These are phyloP conservation scores for Eragrostis curvula DNA, from an alignment of 176 grass and related monocot species.

Conservation along the genomic window DNA sequence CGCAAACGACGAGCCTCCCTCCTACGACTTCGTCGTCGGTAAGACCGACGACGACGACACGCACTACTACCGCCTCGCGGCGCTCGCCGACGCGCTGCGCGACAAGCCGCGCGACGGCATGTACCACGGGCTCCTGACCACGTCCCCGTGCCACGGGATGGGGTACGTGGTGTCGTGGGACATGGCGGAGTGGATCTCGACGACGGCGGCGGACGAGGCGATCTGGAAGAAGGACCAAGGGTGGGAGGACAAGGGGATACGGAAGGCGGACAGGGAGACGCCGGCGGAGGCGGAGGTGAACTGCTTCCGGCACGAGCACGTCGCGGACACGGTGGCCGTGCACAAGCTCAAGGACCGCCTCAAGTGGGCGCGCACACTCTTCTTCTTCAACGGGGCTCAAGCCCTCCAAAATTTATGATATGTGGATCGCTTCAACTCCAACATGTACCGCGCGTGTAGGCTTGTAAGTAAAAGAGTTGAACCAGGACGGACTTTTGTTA, in stretches of 20 bases:
- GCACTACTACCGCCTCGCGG: constrained; percentile 55
- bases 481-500: too few species aligned
- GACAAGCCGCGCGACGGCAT: constrained; percentile 39
- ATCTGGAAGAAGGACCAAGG: too few species aligned
- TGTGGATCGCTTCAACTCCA: not conserved
- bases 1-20: too few species aligned
- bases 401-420: constrained; percentile 48
- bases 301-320: constrained; percentile 60
- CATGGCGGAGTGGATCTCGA: constrained; percentile 62
- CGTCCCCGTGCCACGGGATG: constrained; percentile 60
- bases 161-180: constrained; percentile 66
- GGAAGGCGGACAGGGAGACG: constrained; percentile 31
- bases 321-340: too few species aligned
- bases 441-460: not conserved
- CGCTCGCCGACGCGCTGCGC: constrained; percentile 44
- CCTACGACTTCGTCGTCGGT: constrained; percentile 72
- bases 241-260: too few species aligned
- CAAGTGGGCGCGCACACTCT: constrained; percentile 42
- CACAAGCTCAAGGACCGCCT: constrained; percentile 57
- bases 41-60: constrained; percentile 77
- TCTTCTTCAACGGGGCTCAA: constrained; percentile 62
- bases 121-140: constrained; percentile 49
- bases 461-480: too few species aligned
- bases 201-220: constrained; percentile 45
- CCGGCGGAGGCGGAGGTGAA: not conserved